Evolutionary conservation across 2,329 filamentous ascomycete genomes (phyloP).

Genomic region (Monilinia fructicola): DNA sequence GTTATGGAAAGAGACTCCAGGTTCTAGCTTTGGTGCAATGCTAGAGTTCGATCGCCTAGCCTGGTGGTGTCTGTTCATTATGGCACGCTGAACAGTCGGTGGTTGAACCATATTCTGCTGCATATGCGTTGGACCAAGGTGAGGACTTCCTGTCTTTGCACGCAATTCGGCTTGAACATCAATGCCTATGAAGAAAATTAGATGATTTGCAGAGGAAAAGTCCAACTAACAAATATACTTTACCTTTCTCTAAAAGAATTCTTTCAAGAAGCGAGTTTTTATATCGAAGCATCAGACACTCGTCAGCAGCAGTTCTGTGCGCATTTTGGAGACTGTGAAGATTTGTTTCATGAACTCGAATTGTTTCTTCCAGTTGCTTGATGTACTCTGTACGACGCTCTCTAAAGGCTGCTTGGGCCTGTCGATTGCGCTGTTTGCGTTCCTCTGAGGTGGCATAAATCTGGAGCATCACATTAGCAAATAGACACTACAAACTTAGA

Average conservation of each 20-base stretch:
- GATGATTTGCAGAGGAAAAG: neutral
- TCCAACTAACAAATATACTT: neutral
- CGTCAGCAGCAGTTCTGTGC: conserved; percentile 90
- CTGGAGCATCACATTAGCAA: conserved; percentile 48
- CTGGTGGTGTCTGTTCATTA: conserved; percentile 74
- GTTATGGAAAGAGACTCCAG: conserved; percentile 44
- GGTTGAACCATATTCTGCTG: conserved; percentile 68
- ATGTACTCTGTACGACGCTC: conserved; percentile 98
- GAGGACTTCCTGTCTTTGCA: conserved; percentile 86
- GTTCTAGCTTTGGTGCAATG: conserved; percentile 72
- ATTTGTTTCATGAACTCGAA: conserved; percentile 94
- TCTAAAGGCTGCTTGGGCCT: conserved; percentile 95
- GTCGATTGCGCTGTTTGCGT: conserved; percentile 93
- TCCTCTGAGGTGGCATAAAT: conserved; percentile 99
- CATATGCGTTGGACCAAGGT: conserved; percentile 68
- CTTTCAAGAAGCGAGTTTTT: conserved; percentile 96
- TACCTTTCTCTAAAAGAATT: conserved; percentile 94
- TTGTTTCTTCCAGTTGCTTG: conserved; percentile 96
- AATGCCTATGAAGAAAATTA: conserved; percentile 62
- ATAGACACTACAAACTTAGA: conserved; percentile 20
- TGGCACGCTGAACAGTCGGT: conserved; percentile 75
- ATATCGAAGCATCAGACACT: conserved; percentile 96
- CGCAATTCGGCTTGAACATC: conserved; percentile 95
- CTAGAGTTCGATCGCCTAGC: conserved; percentile 69
- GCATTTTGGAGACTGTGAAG: conserved; percentile 90